Base-by-base conservation (phyloP, 495 filamentous ascomycete genomes). In the Penicillium canariense region DNA sequence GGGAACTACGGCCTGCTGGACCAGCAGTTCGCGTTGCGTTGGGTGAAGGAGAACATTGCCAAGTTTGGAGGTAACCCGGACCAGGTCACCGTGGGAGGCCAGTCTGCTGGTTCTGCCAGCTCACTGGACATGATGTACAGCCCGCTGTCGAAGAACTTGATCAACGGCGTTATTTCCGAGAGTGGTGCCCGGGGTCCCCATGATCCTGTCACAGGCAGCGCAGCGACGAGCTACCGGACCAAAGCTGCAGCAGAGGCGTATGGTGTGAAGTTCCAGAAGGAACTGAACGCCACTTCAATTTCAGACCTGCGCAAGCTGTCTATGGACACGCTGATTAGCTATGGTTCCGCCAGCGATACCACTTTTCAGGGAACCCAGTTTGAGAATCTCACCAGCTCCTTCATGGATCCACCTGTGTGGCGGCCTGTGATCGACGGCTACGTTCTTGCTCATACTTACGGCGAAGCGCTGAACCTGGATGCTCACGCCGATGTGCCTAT, bases 51-150 rank as follows among this genome's bases (percentile, higher is more conserved):
- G 42, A 71, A 79, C 47, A 77, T 81, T 46, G 59, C 53, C 30
- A 56, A 76, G 8, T 69, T 79, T 23, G 76, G 75, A 15, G 77
- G 77, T 6, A 70, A 77, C 58, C 64, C 72, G 34, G 57, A 54
- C 20, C 62, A 71, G 7, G 71, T 77, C 15, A 77, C 70, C 0
- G 65, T 75, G 4, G 71, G 73, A 59, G 77, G 74, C 17, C 69
- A 74, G 26, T 77, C 70, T 12, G 80, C 80, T 7, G 77, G 81
- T n/a, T 80, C 68, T 30, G 77, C 78, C 20, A 72, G 67, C 18
- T 73, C 54, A 3, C 40, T 55, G 38, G 50, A 57, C 22, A 44
- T 40, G 4, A 54, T 61, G 54, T 57, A 42, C 22, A 61, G 58
- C 26, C 49, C 49, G 28, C 50, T 61, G 8, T 43, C 23, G 5